Base-by-base conservation (phyloP, 2,329 filamentous ascomycete genomes). In the Aureobasidium sp. region DNA sequence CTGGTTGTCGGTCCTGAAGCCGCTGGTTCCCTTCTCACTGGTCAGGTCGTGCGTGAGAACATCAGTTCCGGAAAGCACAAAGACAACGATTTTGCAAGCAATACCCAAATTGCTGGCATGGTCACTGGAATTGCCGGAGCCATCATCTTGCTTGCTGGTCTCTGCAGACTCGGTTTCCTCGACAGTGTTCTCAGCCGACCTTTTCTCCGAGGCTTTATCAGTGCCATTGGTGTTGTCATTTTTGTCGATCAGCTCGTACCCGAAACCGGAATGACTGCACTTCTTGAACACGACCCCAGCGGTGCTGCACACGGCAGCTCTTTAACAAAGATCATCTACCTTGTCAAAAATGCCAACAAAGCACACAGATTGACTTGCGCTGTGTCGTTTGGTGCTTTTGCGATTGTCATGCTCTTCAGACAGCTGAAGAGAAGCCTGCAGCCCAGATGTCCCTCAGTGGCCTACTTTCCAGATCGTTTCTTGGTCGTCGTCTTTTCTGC, bases 1-100 rank as follows among this genome's bases (percentile, higher is more conserved):
- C 91, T 99, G 86, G 83, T 97, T 3, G 89, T 97, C 6, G 94
- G 94, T 0, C 94, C 94, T 0, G 94, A 99, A 76, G 94, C 94
- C 1, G 90, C 94, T 3, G 94, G 93, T 0, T 96, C 91, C 19
- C 80, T 99, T 9, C 81, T 99, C 1, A 88, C 95, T 0, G 94
- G 94, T 55, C 89, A 88, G 33, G 89, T 96, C 31, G 84, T 97
- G 58, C 87, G 90, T 69, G 79, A 84, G 45, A 91, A 84, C 69
- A 87, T 94, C 63, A 86, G 88, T 58, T 79, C 78, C 4, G 88
- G 89, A 4, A 76, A 81, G 4, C 83, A 84, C 5, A 76, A 78
- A 7, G 84, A 87, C 61, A 82, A 89, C 38, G 80, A 89, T 62
- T 84, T 87, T 57, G 80, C 82, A 47, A 76, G 88, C 66, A 90